Percentiles rank a stretch among this genome's conserved stretches.
Evolutionary conservation across 2,329 filamentous ascomycete species (phyloP).

Genomic region (Elsinoe ampelina): DNA sequence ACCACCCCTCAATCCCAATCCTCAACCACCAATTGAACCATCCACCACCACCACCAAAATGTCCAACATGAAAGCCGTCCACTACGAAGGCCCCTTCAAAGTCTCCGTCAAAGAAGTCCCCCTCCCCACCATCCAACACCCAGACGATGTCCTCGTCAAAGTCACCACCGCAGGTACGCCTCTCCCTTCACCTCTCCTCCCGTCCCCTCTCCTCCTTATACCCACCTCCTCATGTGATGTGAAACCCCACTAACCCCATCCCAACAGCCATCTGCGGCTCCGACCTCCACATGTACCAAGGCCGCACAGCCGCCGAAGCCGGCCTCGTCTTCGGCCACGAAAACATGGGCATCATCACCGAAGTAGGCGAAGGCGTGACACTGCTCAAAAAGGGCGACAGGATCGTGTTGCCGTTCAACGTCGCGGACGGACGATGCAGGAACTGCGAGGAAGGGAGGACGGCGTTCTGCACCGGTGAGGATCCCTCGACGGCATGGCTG

Average conservation of each 20-base stretch:
- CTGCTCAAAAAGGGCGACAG: slow-evolving; percentile 54
- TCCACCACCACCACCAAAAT: background rate
- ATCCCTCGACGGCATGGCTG: slow-evolving; percentile 3
- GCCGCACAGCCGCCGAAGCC: slow-evolving; percentile 51
- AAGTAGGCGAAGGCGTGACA: slow-evolving; percentile 50
- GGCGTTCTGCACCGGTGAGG: slow-evolving; percentile 52
- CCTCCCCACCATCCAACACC: slow-evolving; percentile 50
- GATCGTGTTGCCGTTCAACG: slow-evolving; percentile 57
- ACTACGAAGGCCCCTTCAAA: slow-evolving; percentile 53
- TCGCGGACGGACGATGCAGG: slow-evolving; percentile 53
- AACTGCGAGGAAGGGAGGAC: slow-evolving; percentile 57
- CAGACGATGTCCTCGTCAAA: slow-evolving; percentile 56
- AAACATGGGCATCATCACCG: slow-evolving; percentile 50
- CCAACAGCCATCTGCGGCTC: slow-evolving; percentile 19
- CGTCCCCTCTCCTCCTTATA: background rate
- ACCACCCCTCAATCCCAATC: background rate
- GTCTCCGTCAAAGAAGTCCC: slow-evolving; percentile 54
- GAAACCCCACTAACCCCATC: too few relatives aligned
- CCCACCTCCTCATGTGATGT: too few relatives aligned
- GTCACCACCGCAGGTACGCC: slow-evolving; percentile 49
- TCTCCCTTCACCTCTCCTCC: background rate
- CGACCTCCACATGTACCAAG: slow-evolving; percentile 53
- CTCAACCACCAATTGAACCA: background rate
- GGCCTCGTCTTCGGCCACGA: slow-evolving; percentile 56
- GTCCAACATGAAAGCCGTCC: slow-evolving; percentile 47